A percentile compares a stretch with the other conserved stretches of the same genome.
These are phyloP conservation scores for Elsinoe batatas DNA, from an alignment of 2,329 filamentous ascomycete genomes.

Conservation along the genomic window DNA sequence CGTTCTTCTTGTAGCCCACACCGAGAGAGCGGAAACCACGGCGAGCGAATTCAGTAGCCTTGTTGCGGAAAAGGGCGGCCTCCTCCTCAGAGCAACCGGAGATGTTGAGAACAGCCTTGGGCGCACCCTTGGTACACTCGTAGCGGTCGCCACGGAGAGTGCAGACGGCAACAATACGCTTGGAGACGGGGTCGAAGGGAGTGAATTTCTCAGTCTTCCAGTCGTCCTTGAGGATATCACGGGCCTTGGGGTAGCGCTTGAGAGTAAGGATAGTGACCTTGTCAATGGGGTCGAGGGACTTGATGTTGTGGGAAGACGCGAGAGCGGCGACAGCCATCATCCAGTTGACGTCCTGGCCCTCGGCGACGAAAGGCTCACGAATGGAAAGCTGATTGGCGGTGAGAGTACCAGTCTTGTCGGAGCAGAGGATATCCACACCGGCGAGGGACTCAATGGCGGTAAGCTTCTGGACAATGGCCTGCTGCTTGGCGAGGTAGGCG, in stretches of 20 bases:
- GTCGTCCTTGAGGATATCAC: slow-evolving; percentile 63
- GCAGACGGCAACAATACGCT: slow-evolving; percentile 64
- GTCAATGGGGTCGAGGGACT: slow-evolving; percentile 69
- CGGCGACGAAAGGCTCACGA: slow-evolving; percentile 65
- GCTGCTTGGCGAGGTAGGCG: slow-evolving; percentile 66
- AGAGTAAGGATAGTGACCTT: slow-evolving; percentile 69
- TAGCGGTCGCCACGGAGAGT: slow-evolving; percentile 60
- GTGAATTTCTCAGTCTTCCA: slow-evolving; percentile 72
- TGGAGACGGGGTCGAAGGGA: slow-evolving; percentile 69
- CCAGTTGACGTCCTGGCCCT: slow-evolving; percentile 71
- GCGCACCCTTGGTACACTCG: slow-evolving; percentile 67
- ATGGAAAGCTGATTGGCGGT: slow-evolving; percentile 67
- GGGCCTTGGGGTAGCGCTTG: slow-evolving; percentile 66
- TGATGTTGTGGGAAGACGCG: slow-evolving; percentile 68
- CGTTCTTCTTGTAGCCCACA: slow-evolving; percentile 69
- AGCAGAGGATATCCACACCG: slow-evolving; percentile 70
- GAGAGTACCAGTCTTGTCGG: slow-evolving; percentile 72
- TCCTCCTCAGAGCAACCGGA: slow-evolving; percentile 57
- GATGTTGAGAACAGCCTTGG: slow-evolving; percentile 63
- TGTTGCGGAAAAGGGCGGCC: slow-evolving; percentile 57
- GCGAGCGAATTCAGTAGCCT: slow-evolving; percentile 64
- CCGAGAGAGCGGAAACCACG: slow-evolving; percentile 73
- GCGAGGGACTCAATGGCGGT: slow-evolving; percentile 68
- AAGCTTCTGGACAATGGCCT: slow-evolving; percentile 71
- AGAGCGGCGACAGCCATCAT: slow-evolving; percentile 74